Conservation (phyloP, 1,139 yeast species). For the Candida glucosophila region DNA sequence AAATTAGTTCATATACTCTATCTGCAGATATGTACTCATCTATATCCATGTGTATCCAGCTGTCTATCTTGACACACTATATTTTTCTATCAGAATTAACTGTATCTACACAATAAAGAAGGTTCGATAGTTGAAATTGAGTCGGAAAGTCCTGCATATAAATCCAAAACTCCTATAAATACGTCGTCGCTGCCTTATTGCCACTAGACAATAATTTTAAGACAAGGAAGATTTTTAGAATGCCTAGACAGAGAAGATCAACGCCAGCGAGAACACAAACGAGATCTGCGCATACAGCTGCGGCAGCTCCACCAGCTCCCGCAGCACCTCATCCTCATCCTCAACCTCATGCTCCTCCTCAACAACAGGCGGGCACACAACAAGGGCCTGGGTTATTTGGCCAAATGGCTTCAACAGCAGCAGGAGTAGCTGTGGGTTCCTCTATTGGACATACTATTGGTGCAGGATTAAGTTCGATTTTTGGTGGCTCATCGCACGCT, state of each 20-base stretch:
- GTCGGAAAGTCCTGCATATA: too few relatives aligned
- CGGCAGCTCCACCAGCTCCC: constrained; percentile 54
- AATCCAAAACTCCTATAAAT: too few relatives aligned
- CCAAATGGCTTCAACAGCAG: constrained; percentile 98
- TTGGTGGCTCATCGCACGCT: constrained; percentile 67
- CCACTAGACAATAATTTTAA: too few relatives aligned
- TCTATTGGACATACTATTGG: constrained; percentile 95
- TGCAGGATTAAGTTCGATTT: constrained; percentile 83
- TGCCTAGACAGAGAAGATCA: constrained; percentile 62
- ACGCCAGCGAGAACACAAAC: constrained; percentile 57
- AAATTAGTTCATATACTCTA: too few relatives aligned
- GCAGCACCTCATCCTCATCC: constrained; percentile 21
- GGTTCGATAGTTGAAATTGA: too few relatives aligned
- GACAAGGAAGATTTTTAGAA: constrained; percentile 10
- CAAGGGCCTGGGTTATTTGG: constrained; percentile 79
- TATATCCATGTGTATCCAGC: too few relatives aligned
- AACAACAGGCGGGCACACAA: constrained; percentile 35
- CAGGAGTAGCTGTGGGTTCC: constrained; percentile 98
- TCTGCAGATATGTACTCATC: too few relatives aligned
- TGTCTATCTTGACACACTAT: too few relatives aligned
- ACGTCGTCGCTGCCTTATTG: too few relatives aligned
- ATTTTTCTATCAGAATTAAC: too few relatives aligned
- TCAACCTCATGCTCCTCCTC: constrained; percentile 27
- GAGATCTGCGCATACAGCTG: constrained; percentile 70
- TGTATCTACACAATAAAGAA: too few relatives aligned